Evolutionary conservation across 148 eudicot species (phyloP).

Genomic region (Pharnaceum exiguum): DNA sequence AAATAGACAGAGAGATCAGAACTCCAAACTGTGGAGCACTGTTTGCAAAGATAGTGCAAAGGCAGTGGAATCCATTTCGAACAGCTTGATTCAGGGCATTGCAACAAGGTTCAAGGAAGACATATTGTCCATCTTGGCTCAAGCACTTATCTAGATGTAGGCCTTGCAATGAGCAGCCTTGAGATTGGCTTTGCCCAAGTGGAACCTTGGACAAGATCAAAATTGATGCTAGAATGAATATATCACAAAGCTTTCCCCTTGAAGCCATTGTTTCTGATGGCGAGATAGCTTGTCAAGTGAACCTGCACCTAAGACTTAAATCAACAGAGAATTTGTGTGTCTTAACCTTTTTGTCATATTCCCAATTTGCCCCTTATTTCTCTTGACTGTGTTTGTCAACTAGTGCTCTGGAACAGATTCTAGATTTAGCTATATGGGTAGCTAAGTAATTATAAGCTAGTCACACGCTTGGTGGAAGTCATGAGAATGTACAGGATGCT

Average conservation of each 20-base stretch:
- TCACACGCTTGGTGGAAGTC: constrained; percentile 15
- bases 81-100: constrained; percentile 23
- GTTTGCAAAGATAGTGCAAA: constrained; percentile 12
- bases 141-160: constrained; percentile 28
- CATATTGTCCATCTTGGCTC: constrained; percentile 22
- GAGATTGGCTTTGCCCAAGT: not conserved
- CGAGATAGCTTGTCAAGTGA: not conserved
- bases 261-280: not conserved
- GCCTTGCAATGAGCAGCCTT: constrained; percentile 22
- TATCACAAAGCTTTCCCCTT: not conserved
- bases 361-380: constrained; percentile 2
- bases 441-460: constrained; percentile 2
- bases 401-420: not conserved
- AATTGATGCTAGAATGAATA: constrained; percentile 4
- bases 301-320: constrained; percentile 6
- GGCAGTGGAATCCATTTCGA: constrained; percentile 26
- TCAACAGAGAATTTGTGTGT: constrained; percentile 1
- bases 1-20: constrained; percentile 25
- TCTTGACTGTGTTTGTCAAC: not conserved
- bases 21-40: constrained; percentile 17
- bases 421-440: not conserved
- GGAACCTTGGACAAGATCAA: constrained; percentile 9
- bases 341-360: not conserved
- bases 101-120: constrained; percentile 29
- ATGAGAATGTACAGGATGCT: constrained; percentile 12